Conservation (phyloP, 1,139 yeast genomes). For the Groenewaldozyma sp. region DNA sequence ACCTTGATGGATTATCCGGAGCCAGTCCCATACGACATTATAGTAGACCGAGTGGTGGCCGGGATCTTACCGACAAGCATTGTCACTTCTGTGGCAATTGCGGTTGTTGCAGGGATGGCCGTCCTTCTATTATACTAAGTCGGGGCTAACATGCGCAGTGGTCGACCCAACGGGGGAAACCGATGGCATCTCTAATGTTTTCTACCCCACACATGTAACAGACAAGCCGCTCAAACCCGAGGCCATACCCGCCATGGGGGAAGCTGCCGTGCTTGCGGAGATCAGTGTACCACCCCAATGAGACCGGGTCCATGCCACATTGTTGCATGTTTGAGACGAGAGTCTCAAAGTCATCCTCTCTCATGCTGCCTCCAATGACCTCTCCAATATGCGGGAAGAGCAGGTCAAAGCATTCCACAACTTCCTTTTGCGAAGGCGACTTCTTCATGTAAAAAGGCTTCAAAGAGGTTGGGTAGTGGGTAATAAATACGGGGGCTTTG, state of each 20-base stretch:
- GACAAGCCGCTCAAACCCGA: constrained; percentile 84
- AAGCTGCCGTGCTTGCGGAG: constrained; percentile 69
- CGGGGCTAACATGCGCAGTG: constrained; percentile 36
- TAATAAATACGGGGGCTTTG: constrained; percentile 74
- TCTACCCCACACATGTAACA: constrained; percentile 63
- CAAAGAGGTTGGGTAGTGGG: constrained; percentile 68
- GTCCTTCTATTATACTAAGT: not conserved
- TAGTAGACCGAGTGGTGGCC: constrained; percentile 17
- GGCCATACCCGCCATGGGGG: constrained; percentile 96
- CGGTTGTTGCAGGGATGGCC: constrained; percentile 11
- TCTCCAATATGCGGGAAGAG: constrained; percentile 92
- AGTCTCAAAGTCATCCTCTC: constrained; percentile 56
- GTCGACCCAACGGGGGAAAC: constrained; percentile 60
- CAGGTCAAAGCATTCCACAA: constrained; percentile 87
- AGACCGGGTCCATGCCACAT: constrained; percentile 35
- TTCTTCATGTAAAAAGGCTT: constrained; percentile 91
- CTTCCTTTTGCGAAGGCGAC: constrained; percentile 32
- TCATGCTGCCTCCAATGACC: constrained; percentile 86
- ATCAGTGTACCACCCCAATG: constrained; percentile 72
- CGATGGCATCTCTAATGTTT: constrained; percentile 75
- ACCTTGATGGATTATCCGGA: constrained; percentile 14
- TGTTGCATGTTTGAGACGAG: constrained; percentile 42
- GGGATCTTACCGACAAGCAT: constrained; percentile 21
- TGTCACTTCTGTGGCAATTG: constrained; percentile 16
- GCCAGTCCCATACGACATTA: constrained; percentile 18